A percentile compares a stretch with the other conserved stretches of the same genome.
Evolutionary conservation across 305 asterid species (phyloP).

Genomic region (Vinca major): DNA sequence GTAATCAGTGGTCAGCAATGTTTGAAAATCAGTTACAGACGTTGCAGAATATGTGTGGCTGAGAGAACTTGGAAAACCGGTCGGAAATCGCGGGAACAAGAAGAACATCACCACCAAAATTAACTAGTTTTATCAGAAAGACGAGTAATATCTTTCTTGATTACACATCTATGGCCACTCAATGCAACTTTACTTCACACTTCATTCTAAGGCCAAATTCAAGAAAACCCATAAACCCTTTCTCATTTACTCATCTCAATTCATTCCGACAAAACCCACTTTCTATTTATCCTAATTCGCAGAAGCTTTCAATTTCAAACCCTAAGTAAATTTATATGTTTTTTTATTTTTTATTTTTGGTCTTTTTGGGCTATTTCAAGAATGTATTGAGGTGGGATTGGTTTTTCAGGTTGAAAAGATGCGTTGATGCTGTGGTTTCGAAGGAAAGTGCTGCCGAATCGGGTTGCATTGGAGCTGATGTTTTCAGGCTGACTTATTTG

Average conservation of each 20-base stretch:
- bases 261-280: conserved; percentile 19
- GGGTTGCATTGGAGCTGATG: conserved; percentile 37
- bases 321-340: conserved; percentile 26
- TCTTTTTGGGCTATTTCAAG: not conserved
- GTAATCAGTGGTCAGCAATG: not conserved
- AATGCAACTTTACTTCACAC: conserved; percentile 31
- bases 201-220: conserved; percentile 30
- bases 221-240: conserved; percentile 25
- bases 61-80: not conserved
- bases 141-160: conserved; percentile 5
- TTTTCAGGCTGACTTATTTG: conserved; percentile 70
- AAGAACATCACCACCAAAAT: not conserved
- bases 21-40: not conserved
- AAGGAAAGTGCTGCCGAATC: conserved; percentile 40
- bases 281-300: conserved; percentile 19
- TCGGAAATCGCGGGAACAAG: conserved; percentile 11
- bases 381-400: conserved; percentile 7
- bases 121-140: not conserved
- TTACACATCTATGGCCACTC: conserved; percentile 39
- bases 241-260: conserved; percentile 26
- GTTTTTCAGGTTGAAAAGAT: conserved; percentile 32
- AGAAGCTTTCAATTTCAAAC: conserved; percentile 37
- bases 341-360: not conserved
- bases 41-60: conserved; percentile 10
- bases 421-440: conserved; percentile 47